phyloP scores from a whole-genome alignment of 164 flowering plant genomes.

The Magnolia kwangsiensis region DNA sequence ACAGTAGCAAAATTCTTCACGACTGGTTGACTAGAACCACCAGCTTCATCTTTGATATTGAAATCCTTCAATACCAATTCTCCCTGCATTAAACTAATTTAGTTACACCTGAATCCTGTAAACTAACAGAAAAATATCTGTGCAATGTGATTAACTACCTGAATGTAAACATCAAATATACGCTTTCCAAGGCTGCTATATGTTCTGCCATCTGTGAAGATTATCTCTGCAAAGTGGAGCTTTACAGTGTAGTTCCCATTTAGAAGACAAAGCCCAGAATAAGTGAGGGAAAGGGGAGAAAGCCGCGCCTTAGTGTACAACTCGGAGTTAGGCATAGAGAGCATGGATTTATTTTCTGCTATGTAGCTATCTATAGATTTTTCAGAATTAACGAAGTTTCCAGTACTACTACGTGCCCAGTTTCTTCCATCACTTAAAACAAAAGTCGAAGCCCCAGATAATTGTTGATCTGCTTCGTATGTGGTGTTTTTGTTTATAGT shows the following conservation, averaged over 20 bases:
- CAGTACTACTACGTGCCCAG: constrained; percentile 80
- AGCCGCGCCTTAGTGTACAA: constrained; percentile 57
- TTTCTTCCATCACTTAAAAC: constrained; percentile 14
- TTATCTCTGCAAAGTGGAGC: constrained; percentile 71
- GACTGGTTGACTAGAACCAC: constrained; percentile 25
- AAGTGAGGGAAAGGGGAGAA: constrained; percentile 58
- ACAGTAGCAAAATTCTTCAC: constrained; percentile 19
- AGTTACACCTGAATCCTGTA: background rate
- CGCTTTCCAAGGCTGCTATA: constrained; percentile 64
- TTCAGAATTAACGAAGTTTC: constrained; percentile 65
- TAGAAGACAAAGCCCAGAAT: constrained; percentile 47
- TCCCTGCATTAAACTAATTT: constrained; percentile 20
- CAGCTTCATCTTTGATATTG: constrained; percentile 35
- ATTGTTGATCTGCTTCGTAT: constrained; percentile 54
- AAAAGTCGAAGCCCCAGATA: constrained; percentile 47
- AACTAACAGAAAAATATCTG: background rate
- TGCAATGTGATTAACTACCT: constrained; percentile 31
- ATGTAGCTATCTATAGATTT: constrained; percentile 24
- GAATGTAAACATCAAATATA: constrained; percentile 61
- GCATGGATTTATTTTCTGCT: constrained; percentile 15
- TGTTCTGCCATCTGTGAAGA: constrained; percentile 46
- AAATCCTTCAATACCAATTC: constrained; percentile 31
- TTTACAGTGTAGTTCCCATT: constrained; percentile 56
- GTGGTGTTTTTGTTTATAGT: constrained; percentile 19
- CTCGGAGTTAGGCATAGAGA: constrained; percentile 28